A percentile compares a stretch with the other conserved stretches of the same genome.
These are phyloP conservation scores for Calonectria naviculata DNA, from an alignment of 2,329 filamentous ascomycete genomes.

Conservation along the genomic window DNA sequence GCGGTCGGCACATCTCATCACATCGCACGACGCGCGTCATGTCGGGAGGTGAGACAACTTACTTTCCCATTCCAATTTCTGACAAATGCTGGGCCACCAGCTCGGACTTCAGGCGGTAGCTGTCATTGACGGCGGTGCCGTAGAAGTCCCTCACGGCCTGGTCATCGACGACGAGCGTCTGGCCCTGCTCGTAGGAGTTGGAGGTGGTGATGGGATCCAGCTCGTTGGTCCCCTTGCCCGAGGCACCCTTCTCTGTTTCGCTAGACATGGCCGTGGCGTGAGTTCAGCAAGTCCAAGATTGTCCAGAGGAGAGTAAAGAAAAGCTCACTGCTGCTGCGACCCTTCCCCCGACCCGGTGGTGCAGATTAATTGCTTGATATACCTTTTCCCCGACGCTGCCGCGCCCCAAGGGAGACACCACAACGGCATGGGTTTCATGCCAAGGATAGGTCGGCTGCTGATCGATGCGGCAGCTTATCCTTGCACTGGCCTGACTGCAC, in stretches of 20 bases:
- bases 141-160: conserved; percentile 45
- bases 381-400: conserved; percentile 4
- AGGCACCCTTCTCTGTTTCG: conserved; percentile 16
- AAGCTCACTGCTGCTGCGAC: not conserved
- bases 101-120: conserved; percentile 48
- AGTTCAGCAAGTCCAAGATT: not conserved
- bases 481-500: conserved; percentile 17
- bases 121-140: conserved; percentile 42
- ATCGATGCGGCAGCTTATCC: conserved; percentile 18
- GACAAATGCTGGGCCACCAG: conserved; percentile 42
- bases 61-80: conserved; percentile 49
- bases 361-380: conserved; percentile 14
- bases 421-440: not conserved
- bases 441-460: not conserved
- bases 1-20: not conserved
- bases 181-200: conserved; percentile 20
- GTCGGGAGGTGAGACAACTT: conserved; percentile 22
- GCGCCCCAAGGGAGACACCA: not conserved
- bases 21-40: not conserved
- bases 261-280: conserved; percentile 6
- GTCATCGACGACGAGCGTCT: conserved; percentile 20
- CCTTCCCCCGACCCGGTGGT: not conserved
- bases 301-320: not conserved
- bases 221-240: conserved; percentile 7
- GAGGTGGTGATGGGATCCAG: conserved; percentile 11